Base-by-base conservation (phyloP, 2,329 filamentous ascomycete species). In the Verticillium dahliae region DNA sequence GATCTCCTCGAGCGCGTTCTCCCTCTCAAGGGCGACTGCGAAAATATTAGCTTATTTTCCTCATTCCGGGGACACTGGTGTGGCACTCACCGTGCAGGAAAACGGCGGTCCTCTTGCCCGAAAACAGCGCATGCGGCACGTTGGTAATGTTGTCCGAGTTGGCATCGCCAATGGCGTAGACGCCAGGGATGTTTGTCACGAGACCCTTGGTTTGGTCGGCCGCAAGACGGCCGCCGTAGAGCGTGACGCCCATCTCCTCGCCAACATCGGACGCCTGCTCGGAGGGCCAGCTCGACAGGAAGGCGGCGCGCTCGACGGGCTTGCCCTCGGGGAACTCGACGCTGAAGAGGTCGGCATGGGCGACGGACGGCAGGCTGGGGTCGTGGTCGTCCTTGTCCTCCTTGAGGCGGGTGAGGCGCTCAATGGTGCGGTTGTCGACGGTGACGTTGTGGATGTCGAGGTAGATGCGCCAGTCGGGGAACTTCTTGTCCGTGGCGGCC, bases 111-210 rank as follows among this genome's bases (percentile, higher is more conserved):
- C 78, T 71, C 76, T 88, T 88, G 2, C 84, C 85, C 13, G 75
- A 81, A 67, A 76, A 87, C 67, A 88, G 78, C 0, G 85, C 85
- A 64, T 87, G 85, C 0, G 84, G 84, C 0, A 87, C 80, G 64
- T 87, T 88, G 3, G 84, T 86, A 9, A 76, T 74, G n/a, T 81
- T 80, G 60, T 87, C 84, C 37, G 78, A 80, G 70, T 87, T 88
- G 13, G 80, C 80, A 64, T 88, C 85, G 0, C 85, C 85, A 22
- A 87, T 71, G 5, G 82, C 85, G 66, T 81, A 87, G 0, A 87
- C 78, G 1, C 84, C 83, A 0, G 73, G 68, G 4, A 85, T 67
- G 59, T 79, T 87, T 0, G 85, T 86, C 14, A 74, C 66, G 62
- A 83, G 74, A 0, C 79, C 81, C n/a, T 72, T 74, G 1, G 71